Evolutionary conservation across 2,329 filamentous ascomycete genomes (phyloP), one percentile per base, ranked within the genome.

Genomic region (Claviceps maximensis): DNA sequence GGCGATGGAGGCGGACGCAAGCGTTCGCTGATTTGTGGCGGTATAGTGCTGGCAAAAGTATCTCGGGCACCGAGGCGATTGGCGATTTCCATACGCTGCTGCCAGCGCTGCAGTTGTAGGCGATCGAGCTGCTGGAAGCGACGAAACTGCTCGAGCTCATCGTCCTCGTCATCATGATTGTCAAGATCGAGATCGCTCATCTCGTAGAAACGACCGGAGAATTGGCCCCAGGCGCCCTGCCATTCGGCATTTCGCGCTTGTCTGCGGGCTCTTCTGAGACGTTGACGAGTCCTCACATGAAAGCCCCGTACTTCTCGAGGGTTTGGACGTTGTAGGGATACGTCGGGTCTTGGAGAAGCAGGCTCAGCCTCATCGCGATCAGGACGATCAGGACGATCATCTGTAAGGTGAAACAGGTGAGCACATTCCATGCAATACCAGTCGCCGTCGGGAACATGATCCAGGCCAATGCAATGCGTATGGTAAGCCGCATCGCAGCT

Each of bases 391-490:
- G 63, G 49, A 15, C 45, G 61, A n/a, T 68, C 63, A 8, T 67
- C 61, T 2, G 60, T 57, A 23, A 67, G 61, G 21, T 67, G 61
- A 48, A 78, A 71, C 25, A 77, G 65, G 56, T 79, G 76, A 56
- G 74, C 67, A 69, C 93, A 98, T 61, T 86, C 82, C 68, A 93
- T 83, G 72, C 93, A 98, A 67, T 91, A 95, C 90, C 91, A 98
- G 58, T 83, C 75, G 29, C 86, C 87, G 31, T 77, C 71, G 23
- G 90, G 89, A 53, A 95, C 80, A 51, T 76, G 72, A 55, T 90
- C 84, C 49, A 95, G 77, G 36, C 87, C 90, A 56, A 95, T 81
- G 68, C 93, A 98, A 67, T 94, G 87, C 48, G 89, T 89, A 68
- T 98, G 93, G 62, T 91, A 95, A 45, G 87, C 80, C 36, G 84